These are phyloP conservation scores for Trichosporon sp. DNA, from an alignment of 1,284 basidiomycete species.

Conservation along the genomic window DNA sequence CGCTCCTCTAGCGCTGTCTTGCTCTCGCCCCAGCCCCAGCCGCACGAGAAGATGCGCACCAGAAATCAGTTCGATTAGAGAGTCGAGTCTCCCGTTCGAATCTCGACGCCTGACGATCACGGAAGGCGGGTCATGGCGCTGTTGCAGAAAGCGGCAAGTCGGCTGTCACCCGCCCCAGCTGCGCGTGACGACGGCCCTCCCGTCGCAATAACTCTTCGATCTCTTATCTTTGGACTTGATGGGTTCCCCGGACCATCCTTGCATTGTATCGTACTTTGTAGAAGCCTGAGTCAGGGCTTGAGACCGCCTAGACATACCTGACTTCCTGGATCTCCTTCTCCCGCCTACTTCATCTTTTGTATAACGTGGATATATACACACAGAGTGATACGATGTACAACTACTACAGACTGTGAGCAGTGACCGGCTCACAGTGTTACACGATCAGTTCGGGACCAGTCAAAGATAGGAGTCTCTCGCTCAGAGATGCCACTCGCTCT, in stretches of 20 bases:
- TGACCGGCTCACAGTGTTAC: neutral
- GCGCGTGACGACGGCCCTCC: neutral
- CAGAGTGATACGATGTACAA: neutral
- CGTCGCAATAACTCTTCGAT: neutral
- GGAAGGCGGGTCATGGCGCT: neutral
- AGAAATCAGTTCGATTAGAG: neutral
- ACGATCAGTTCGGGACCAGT: neutral
- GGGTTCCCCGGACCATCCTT: neutral
- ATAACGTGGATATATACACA: slow-evolving; percentile 3
- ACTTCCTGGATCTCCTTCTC: neutral
- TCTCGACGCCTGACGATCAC: neutral
- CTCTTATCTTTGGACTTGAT: neutral
- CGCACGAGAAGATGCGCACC: neutral
- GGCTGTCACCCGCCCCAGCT: too few species aligned
- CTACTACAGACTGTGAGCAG: neutral
- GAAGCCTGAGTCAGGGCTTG: neutral
- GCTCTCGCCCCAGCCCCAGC: neutral
- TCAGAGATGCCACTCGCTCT: slow-evolving; percentile 54
- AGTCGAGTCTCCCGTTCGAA: neutral
- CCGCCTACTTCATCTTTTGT: neutral
- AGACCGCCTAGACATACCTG: neutral
- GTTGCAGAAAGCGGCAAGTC: neutral
- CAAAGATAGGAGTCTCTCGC: neutral
- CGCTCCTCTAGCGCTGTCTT: neutral
- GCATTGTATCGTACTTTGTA: slow-evolving; percentile 2